phyloP scores from a whole-genome alignment of 495 filamentous ascomycete genomes.

The Apodospora peruviana region DNA sequence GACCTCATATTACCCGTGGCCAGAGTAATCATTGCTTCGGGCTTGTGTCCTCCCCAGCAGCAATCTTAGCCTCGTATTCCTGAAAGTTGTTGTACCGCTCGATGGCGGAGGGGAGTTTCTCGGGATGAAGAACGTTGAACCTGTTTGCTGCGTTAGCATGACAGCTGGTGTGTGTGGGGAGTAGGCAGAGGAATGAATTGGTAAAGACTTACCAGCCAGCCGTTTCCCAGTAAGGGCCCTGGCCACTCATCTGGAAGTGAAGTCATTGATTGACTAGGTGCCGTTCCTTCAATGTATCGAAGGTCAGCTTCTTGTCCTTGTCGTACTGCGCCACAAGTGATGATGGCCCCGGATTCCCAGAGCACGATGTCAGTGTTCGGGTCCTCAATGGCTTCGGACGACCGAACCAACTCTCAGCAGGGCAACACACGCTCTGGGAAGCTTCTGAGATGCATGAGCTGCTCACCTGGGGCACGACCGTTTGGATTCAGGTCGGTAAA shows the following conservation, averaged over 20 bases:
- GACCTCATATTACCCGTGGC: no score
- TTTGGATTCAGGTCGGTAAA: conserved; percentile 60
- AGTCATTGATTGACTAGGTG: conserved; percentile 58
- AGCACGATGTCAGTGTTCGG: conserved; percentile 59
- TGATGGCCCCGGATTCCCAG: conserved; percentile 69
- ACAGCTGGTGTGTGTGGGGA: no score
- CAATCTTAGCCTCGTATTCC: conserved; percentile 17
- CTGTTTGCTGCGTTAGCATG: no score
- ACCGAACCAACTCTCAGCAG: no score
- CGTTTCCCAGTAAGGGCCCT: conserved; percentile 64
- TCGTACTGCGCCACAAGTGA: conserved; percentile 71
- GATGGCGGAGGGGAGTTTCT: conserved; percentile 51
- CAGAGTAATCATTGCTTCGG: no score
- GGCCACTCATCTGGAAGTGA: conserved; percentile 59
- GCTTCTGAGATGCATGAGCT: no score
- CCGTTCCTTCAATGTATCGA: conserved; percentile 41
- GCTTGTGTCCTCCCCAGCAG: conserved; percentile 1
- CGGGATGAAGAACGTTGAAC: conserved; percentile 47
- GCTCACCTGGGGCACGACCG: conserved; percentile 56
- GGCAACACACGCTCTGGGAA: no score
- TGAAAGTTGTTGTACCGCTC: conserved; percentile 50
- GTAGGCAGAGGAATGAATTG: no score
- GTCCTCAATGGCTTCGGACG: conserved; percentile 59
- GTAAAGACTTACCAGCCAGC: no score
- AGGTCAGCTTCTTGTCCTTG: conserved; percentile 52